Evolutionary conservation across 2,329 filamentous ascomycete genomes (phyloP).

Genomic region (Seiridium unicorne): DNA sequence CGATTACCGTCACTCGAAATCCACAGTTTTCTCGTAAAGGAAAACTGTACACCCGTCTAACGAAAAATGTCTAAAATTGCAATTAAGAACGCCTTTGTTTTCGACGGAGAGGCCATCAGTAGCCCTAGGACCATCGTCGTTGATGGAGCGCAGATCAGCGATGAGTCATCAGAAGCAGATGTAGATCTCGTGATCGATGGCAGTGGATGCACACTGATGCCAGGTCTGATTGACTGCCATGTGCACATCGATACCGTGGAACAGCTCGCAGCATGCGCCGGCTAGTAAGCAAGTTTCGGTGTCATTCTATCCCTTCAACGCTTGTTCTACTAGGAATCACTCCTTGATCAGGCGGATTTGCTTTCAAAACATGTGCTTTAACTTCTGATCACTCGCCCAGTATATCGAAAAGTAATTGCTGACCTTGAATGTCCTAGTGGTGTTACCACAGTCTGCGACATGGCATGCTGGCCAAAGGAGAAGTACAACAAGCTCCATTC

Average conservation of each 20-base stretch:
- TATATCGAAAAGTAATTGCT: too few relatives aligned
- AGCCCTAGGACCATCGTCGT: constrained; percentile 16
- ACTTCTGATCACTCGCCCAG: neutral
- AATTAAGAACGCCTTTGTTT: constrained; percentile 19
- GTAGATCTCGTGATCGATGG: constrained; percentile 14
- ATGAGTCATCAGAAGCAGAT: constrained; percentile 6
- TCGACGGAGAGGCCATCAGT: constrained; percentile 16
- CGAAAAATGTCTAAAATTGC: constrained; percentile 12
- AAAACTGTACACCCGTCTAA: neutral
- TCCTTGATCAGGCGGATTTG: too few relatives aligned
- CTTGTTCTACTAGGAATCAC: too few relatives aligned
- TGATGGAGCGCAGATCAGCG: constrained; percentile 15
- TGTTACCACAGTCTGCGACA: constrained; percentile 6
- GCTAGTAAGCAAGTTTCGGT: neutral
- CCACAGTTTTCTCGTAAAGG: too few relatives aligned
- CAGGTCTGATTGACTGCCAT: constrained; percentile 23
- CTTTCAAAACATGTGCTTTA: too few relatives aligned
- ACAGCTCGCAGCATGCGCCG: constrained; percentile 16
- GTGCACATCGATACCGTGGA: constrained; percentile 17
- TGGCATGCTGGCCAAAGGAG: constrained; percentile 10
- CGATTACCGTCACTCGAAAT: neutral
- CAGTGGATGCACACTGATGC: constrained; percentile 19
- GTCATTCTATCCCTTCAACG: too few relatives aligned
- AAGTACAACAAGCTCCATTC: constrained; percentile 11
- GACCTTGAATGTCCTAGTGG: neutral